A percentile compares a stretch with the other conserved stretches of the same genome.
These are phyloP conservation scores for Punica granatum DNA, from an alignment of 345 rosid species.

Conservation along the genomic window DNA sequence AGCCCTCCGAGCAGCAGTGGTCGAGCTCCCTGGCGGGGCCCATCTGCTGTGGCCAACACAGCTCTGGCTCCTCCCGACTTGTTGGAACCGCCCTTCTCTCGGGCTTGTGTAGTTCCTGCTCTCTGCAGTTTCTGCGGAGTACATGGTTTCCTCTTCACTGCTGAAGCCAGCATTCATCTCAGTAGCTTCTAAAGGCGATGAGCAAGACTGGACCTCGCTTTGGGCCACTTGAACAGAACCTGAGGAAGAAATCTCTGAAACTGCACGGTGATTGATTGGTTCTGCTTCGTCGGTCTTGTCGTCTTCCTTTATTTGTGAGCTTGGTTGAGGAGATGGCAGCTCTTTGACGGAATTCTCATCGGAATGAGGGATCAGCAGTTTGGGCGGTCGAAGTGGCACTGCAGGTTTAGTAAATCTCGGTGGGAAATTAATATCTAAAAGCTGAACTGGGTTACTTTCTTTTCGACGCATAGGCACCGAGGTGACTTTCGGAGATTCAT, in stretches of 20 bases:
- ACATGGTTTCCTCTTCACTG: conserved; percentile 93
- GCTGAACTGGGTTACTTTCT: conserved; percentile 44
- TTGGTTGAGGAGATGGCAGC: conserved; percentile 9
- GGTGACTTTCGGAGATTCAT: conserved; percentile 67
- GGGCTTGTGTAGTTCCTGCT: conserved; percentile 90
- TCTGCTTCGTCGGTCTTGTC: conserved; percentile 17
- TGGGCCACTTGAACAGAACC: conserved; percentile 60
- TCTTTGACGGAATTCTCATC: conserved; percentile 28
- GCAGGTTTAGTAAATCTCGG: conserved; percentile 37
- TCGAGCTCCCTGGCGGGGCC: conserved; percentile 48
- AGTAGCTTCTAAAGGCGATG: conserved; percentile 33
- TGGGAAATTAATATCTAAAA: conserved; percentile 90
- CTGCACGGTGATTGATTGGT: conserved; percentile 13
- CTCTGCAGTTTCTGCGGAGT: conserved; percentile 97
- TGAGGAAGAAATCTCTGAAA: conserved; percentile 51
- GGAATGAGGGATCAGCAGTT: conserved; percentile 21
- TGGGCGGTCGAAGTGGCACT: conserved; percentile 16
- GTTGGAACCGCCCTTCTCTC: conserved; percentile 51
- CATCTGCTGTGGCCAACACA: conserved; percentile 73
- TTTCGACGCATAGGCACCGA: conserved; percentile 56
- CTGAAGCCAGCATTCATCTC: conserved; percentile 43
- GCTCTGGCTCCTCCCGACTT: conserved; percentile 87
- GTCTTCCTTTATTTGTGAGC: conserved; percentile 21
- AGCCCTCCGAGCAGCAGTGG: conserved; percentile 35
- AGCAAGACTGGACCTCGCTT: conserved; percentile 59